Evolutionary conservation across 768 basidiomycete genomes (phyloP), one percentile per base, ranked within the genome.

Genomic region (Leccinum rimulosum): DNA sequence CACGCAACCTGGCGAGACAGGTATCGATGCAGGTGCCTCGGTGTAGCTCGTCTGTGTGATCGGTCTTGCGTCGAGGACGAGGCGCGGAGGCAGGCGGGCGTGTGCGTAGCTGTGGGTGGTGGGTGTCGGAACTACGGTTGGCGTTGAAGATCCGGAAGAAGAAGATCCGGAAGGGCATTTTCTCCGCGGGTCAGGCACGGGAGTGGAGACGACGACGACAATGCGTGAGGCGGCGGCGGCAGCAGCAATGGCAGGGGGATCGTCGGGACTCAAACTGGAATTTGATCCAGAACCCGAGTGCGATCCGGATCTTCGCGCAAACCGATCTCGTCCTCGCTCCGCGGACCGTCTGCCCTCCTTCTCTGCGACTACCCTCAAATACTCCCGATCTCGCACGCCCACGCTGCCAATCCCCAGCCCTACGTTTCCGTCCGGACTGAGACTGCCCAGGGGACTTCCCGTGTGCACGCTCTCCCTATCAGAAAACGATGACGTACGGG

Each of bases 401-500:
- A 64, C 71, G 31, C 58, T 74, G 35, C 69, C 76, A 12, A 66
- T 68, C 12, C 70, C 68, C 9, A 73, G 64, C 22, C 72, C 66
- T 10, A 68, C 49, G 40, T 53, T 62, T 49, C 61, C 72, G 6
- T 81, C 80, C 8, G 80, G 80, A 36, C 74, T 75, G 57, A 79
- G 35, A 50, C 71, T 75, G 36, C 75, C 74, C 19, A 74, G 48
- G n/a, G 74, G 73, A 52, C 71, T 76, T 33, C 74, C 77, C 6
- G 73, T 61, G 27, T 66, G 60, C 60, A 75, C 57, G 54, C 75
- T 71, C 15, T 80, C 80, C 9, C 81, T 76, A 61, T 84, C 84
- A 53, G 81, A 82, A 48, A 83, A 83, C 1, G 84, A 82, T 15
- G 84, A 76, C 6, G 80, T 80, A 40, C 84, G 80, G 19, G 83